phyloP scores from a whole-genome alignment of 345 rosid species.

The Linum usitatissimum region DNA sequence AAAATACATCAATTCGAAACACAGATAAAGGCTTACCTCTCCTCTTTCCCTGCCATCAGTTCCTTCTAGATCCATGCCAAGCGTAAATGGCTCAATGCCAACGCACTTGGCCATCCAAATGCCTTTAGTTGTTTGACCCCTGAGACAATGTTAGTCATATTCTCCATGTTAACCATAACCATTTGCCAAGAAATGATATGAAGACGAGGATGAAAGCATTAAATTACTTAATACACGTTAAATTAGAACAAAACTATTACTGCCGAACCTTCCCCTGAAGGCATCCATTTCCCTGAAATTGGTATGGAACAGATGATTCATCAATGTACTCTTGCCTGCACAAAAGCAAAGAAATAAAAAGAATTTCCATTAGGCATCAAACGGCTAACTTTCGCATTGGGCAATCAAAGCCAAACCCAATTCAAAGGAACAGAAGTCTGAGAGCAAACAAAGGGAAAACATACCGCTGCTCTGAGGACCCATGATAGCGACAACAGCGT shows the following conservation, averaged over 20 bases:
- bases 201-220: background rate
- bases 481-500: conserved; percentile 16
- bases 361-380: background rate
- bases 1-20: background rate
- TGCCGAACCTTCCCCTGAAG: conserved; percentile 53
- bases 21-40: conserved; percentile 26
- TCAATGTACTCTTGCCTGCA: conserved; percentile 61
- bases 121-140: conserved; percentile 79
- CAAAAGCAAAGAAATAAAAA: background rate
- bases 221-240: background rate
- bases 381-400: background rate
- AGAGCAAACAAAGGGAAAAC: background rate
- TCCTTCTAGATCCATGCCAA: conserved; percentile 79
- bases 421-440: background rate
- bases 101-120: conserved; percentile 64
- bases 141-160: conserved; percentile 10
- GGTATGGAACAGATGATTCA: conserved; percentile 69
- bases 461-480: conserved; percentile 16
- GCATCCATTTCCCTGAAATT: conserved; percentile 79
- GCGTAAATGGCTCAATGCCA: conserved; percentile 61
- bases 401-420: background rate
- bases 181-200: background rate
- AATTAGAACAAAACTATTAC: conserved; percentile 7
- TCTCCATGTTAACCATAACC: background rate
- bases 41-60: conserved; percentile 82